These are phyloP conservation scores for Polyrhizophydium stewartii DNA, from an alignment of 371 early-diverging fungal species.

Conservation along the genomic window DNA sequence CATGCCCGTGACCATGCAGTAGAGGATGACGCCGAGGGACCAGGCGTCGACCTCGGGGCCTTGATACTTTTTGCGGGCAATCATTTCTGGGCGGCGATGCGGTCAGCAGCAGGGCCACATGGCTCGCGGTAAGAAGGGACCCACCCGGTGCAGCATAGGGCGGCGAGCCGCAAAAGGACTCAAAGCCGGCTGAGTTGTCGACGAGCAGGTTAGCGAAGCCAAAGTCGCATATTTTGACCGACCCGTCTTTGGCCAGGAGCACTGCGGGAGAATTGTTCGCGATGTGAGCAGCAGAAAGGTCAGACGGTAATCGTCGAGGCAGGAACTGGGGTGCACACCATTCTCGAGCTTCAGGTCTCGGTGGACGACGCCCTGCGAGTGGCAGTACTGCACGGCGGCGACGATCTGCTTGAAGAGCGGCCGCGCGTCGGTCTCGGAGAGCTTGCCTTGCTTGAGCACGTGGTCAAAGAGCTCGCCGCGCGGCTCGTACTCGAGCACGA, in stretches of 20 bases:
- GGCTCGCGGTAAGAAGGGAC: conserved; percentile 16
- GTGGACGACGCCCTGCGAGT: conserved; percentile 38
- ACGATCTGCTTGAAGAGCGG: conserved; percentile 31
- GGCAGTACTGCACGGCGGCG: conserved; percentile 41
- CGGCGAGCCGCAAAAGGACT: conserved; percentile 42
- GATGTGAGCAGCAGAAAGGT: background rate
- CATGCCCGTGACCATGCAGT: conserved; percentile 74
- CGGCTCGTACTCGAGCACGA: conserved; percentile 42
- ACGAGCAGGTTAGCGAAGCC: conserved; percentile 49
- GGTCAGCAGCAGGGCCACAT: conserved; percentile 1
- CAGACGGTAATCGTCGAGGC: conserved; percentile 2
- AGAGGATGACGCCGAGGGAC: conserved; percentile 87
- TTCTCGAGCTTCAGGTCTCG: conserved; percentile 44
- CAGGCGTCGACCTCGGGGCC: conserved; percentile 93
- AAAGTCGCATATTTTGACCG: conserved; percentile 37
- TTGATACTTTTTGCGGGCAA: conserved; percentile 72
- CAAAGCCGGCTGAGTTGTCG: conserved; percentile 21
- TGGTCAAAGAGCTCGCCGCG: conserved; percentile 48
- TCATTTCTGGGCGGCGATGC: conserved; percentile 63
- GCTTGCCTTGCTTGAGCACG: conserved; percentile 14
- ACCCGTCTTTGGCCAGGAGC: conserved; percentile 23
- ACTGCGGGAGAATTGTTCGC: conserved; percentile 20
- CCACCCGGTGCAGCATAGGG: conserved; percentile 78
- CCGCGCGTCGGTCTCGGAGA: conserved; percentile 22
- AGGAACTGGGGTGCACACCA: too few relatives aligned